Evolutionary conservation across 495 filamentous ascomycete species (phyloP).

Genomic region (Apiosordaria backusii): DNA sequence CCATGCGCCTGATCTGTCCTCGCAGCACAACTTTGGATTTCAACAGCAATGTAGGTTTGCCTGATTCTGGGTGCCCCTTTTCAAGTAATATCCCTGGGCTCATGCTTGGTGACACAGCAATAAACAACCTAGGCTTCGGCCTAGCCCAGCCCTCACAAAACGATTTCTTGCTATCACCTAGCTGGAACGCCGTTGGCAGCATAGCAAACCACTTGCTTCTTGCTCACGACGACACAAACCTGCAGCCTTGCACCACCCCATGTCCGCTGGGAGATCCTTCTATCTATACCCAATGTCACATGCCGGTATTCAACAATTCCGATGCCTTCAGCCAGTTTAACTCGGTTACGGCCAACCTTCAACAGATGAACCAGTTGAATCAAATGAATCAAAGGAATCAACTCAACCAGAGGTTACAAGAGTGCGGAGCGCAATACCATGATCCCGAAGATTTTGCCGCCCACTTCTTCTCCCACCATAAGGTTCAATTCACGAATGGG

Average conservation of each 20-base stretch:
- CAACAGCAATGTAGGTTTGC: slow-evolving; percentile 14
- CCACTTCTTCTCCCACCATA: slow-evolving; percentile 33
- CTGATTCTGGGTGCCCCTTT: not conserved
- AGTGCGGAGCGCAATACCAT: slow-evolving; percentile 31
- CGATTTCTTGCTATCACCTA: slow-evolving; percentile 15
- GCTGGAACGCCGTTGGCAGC: slow-evolving; percentile 16
- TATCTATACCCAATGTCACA: slow-evolving; percentile 28
- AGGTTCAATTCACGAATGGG: not conserved
- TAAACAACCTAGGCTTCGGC: slow-evolving; percentile 19
- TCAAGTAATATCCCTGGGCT: slow-evolving; percentile 7
- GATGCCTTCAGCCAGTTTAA: slow-evolving; percentile 23
- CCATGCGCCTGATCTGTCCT: slow-evolving; percentile 22
- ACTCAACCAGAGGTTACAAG: slow-evolving; percentile 13
- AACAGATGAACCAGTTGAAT: not conserved
- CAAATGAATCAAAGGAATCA: slow-evolving; percentile 14
- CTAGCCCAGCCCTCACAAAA: slow-evolving; percentile 17
- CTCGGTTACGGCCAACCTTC: slow-evolving; percentile 10
- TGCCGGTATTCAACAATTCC: slow-evolving; percentile 24
- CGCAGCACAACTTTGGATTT: slow-evolving; percentile 14
- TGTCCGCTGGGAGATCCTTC: slow-evolving; percentile 32
- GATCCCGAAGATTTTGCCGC: slow-evolving; percentile 29
- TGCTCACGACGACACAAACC: slow-evolving; percentile 23
- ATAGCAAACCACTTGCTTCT: slow-evolving; percentile 31
- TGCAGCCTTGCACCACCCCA: slow-evolving; percentile 25
- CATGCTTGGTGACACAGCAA: slow-evolving; percentile 10